These are phyloP conservation scores for Puccinia horiana DNA, from an alignment of 1,284 basidiomycete genomes.

Conservation along the genomic window DNA sequence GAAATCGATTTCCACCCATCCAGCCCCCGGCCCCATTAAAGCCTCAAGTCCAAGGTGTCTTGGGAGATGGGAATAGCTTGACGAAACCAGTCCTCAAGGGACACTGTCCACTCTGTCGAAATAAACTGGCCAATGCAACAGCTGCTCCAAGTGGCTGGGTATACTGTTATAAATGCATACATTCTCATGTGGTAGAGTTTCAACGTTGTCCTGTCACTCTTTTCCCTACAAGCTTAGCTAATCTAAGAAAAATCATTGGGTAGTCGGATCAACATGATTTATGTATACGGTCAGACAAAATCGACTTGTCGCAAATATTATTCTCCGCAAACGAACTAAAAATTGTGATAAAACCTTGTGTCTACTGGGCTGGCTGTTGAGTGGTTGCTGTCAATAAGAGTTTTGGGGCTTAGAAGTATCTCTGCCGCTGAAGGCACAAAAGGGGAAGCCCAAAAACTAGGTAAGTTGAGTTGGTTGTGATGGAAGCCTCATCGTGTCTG, in stretches of 20 bases:
- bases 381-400: too few species aligned
- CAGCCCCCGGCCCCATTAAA: conserved; percentile 73
- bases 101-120: conserved; percentile 77
- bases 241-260: conserved; percentile 44
- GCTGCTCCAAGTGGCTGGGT: conserved; percentile 90
- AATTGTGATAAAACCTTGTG: too few species aligned
- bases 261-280: not conserved
- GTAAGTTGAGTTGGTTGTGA: too few species aligned
- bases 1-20: conserved; percentile 58
- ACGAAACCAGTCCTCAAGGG: conserved; percentile 71
- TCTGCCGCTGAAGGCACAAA: too few species aligned
- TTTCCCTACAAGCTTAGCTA: conserved; percentile 29
- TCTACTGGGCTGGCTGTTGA: too few species aligned
- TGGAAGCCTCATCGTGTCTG: too few species aligned
- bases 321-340: too few species aligned
- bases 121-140: conserved; percentile 79
- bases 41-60: conserved; percentile 69
- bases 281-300: too few species aligned
- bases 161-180: conserved; percentile 90
- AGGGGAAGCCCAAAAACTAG: too few species aligned
- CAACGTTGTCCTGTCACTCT: conserved; percentile 80
- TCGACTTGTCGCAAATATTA: too few species aligned
- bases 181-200: conserved; percentile 76
- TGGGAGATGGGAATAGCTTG: conserved; percentile 52
- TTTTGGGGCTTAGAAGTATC: too few species aligned